phyloP scores from a whole-genome alignment of 2,329 filamentous ascomycete species.

The Bimuria novae-zelandiae region DNA sequence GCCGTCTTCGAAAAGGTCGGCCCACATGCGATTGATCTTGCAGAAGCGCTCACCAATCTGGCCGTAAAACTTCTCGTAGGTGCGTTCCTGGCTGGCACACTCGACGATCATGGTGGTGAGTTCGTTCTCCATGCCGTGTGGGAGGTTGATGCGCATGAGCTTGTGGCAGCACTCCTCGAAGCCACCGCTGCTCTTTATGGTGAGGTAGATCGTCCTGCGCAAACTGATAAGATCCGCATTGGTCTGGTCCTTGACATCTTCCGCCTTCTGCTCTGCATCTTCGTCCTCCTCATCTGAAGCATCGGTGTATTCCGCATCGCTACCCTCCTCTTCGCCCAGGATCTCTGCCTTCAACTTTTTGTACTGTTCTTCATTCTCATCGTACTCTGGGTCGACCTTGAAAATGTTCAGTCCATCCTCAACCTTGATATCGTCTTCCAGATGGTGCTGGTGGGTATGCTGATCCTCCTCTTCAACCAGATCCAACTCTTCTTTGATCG shows the following conservation, averaged over 20 bases:
- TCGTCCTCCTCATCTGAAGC: conserved; percentile 74
- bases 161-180: conserved; percentile 98
- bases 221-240: conserved; percentile 95
- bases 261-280: conserved; percentile 75
- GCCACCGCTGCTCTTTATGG: conserved; percentile 94
- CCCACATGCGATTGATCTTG: conserved; percentile 95
- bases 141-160: conserved; percentile 84
- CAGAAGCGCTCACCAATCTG: conserved; percentile 92
- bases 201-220: conserved; percentile 92
- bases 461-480: conserved; percentile 97
- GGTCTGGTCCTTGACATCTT: conserved; percentile 97
- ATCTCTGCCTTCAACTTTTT: conserved; percentile 91
- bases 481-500: conserved; percentile 89
- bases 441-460: conserved; percentile 82
- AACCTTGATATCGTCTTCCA: conserved; percentile 77
- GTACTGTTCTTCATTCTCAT: conserved; percentile 89
- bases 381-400: conserved; percentile 88
- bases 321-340: conserved; percentile 77
- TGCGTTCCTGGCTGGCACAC: conserved; percentile 94
- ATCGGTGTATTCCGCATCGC: conserved; percentile 68
- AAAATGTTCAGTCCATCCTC: conserved; percentile 93
- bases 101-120: conserved; percentile 97
- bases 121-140: conserved; percentile 83
- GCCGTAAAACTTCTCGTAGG: conserved; percentile 97
- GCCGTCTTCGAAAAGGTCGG: conserved; percentile 84